These are phyloP conservation scores for Phialophora chinensis DNA, from an alignment of 2,329 filamentous ascomycete species.

Conservation along the genomic window DNA sequence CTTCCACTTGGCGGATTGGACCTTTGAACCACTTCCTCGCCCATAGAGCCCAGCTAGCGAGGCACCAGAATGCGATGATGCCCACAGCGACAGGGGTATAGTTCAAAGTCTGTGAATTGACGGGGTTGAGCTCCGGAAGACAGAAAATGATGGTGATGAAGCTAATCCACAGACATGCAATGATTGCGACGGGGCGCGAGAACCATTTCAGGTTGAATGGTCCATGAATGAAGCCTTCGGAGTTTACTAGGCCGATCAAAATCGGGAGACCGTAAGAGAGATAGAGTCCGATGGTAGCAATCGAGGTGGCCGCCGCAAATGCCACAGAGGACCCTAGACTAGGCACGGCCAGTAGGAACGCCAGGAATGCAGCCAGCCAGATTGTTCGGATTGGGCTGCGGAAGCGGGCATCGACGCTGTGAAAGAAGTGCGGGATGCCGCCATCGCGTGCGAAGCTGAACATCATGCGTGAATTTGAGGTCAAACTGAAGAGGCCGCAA, in stretches of 20 bases:
- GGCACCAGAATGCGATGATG: slow-evolving; percentile 58
- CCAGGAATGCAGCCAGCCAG: slow-evolving; percentile 61
- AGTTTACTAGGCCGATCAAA: slow-evolving; percentile 60
- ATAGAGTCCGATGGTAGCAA: slow-evolving; percentile 65
- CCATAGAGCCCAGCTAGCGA: slow-evolving; percentile 59
- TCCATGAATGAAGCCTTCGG: slow-evolving; percentile 59
- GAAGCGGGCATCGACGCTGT: slow-evolving; percentile 59
- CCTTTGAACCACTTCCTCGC: slow-evolving; percentile 63
- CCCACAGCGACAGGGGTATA: slow-evolving; percentile 66
- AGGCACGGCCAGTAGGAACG: slow-evolving; percentile 62
- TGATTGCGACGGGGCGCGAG: slow-evolving; percentile 55
- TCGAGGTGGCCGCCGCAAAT: slow-evolving; percentile 64
- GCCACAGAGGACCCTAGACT: slow-evolving; percentile 62
- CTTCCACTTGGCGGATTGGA: slow-evolving; percentile 60
- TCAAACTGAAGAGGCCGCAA: slow-evolving; percentile 65
- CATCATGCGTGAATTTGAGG: slow-evolving; percentile 69
- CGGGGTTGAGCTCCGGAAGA: slow-evolving; percentile 61
- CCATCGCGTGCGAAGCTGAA: slow-evolving; percentile 72
- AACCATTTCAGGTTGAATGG: slow-evolving; percentile 60
- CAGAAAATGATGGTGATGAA: slow-evolving; percentile 66
- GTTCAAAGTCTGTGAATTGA: slow-evolving; percentile 63
- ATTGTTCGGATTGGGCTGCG: slow-evolving; percentile 56
- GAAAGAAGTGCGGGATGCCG: slow-evolving; percentile 63
- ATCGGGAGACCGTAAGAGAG: slow-evolving; percentile 65
- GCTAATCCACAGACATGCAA: slow-evolving; percentile 59